Percentiles rank a stretch among this genome's conserved stretches.
These are phyloP conservation scores for Planoprotostelium fungivorum DNA, from an alignment of 78 protist species.

Conservation along the genomic window DNA sequence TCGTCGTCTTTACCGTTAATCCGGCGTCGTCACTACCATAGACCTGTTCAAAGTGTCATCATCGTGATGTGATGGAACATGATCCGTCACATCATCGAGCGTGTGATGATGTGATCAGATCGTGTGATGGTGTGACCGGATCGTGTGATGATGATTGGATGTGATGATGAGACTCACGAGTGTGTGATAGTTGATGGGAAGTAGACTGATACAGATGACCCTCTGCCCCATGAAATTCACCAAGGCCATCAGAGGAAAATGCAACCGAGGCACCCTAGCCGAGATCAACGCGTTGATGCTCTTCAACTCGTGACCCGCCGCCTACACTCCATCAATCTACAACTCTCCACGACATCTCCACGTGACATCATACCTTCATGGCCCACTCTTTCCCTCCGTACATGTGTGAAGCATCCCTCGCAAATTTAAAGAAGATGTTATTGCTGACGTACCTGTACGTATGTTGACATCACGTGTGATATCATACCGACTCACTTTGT, in stretches of 20 bases:
- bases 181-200: slow-evolving; percentile 39
- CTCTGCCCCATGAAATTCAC: slow-evolving; percentile 48
- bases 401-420: neutral
- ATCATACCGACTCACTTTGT: too few relatives aligned
- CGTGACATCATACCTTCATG: neutral
- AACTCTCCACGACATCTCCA: neutral
- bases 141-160: too few relatives aligned
- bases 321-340: neutral
- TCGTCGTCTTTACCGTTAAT: neutral
- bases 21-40: neutral
- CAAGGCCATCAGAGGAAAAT: slow-evolving; percentile 55
- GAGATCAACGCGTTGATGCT: slow-evolving; percentile 42
- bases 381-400: neutral
- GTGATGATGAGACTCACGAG: neutral
- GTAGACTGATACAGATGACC: slow-evolving; percentile 33
- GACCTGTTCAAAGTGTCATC: too few relatives aligned
- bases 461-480: too few relatives aligned
- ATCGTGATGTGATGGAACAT: too few relatives aligned
- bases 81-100: neutral
- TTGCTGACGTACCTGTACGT: neutral
- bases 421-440: neutral
- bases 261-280: slow-evolving; percentile 43
- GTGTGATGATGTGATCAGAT: too few relatives aligned
- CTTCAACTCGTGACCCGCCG: slow-evolving; percentile 44
- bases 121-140: too few relatives aligned